phyloP scores from a whole-genome alignment of 2,329 filamentous ascomycete genomes.

The Berkeleyomyces basicola region DNA sequence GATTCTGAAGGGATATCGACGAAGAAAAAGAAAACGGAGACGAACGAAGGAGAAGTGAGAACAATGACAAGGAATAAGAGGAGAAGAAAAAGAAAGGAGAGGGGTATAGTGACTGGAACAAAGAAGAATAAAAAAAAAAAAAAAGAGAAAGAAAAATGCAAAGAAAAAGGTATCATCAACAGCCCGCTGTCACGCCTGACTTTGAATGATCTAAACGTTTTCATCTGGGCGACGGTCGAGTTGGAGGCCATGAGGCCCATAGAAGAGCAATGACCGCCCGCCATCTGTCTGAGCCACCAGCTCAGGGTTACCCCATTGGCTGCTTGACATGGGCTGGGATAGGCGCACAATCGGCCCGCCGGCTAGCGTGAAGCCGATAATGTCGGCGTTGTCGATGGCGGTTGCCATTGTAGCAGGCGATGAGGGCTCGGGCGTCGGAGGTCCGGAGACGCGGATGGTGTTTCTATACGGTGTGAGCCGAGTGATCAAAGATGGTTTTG shows the following conservation, averaged over 20 bases:
- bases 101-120: too few species aligned
- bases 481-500: constrained; percentile 15
- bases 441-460: constrained; percentile 11
- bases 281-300: constrained; percentile 11
- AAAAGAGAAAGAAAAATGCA: background rate
- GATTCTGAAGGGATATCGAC: constrained; percentile 1
- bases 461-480: constrained; percentile 21
- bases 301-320: constrained; percentile 12
- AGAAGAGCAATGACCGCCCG: constrained; percentile 9
- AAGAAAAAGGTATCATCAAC: background rate
- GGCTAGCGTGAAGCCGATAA: constrained; percentile 29
- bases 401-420: constrained; percentile 1
- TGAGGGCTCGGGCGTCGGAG: constrained; percentile 11
- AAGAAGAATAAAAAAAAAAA: background rate
- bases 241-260: constrained; percentile 2
- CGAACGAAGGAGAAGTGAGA: background rate
- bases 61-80: background rate
- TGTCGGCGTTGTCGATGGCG: constrained; percentile 14
- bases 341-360: constrained; percentile 32
- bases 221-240: constrained; percentile 4
- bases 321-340: constrained; percentile 19
- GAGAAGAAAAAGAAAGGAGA: background rate
- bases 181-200: background rate
- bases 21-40: background rate
- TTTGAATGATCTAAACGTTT: constrained; percentile 4